A percentile compares a stretch with the other conserved stretches of the same genome.
These are phyloP conservation scores for Candida neerlandica DNA, from an alignment of 1,139 yeast genomes.

Conservation along the genomic window DNA sequence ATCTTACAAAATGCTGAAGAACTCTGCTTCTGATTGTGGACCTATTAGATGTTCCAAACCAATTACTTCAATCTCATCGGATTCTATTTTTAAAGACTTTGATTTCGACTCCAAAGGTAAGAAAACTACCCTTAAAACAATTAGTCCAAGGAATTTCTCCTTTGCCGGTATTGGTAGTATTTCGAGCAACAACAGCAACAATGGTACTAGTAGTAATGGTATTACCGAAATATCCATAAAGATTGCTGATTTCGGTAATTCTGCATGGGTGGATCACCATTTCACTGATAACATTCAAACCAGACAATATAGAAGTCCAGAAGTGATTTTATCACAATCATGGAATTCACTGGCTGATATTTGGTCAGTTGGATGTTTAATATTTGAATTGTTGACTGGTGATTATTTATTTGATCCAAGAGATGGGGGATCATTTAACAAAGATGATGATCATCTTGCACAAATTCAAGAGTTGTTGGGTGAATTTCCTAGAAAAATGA, in stretches of 20 bases:
- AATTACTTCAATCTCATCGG: slow-evolving; percentile 24
- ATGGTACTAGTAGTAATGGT: neutral
- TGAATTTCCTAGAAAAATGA: slow-evolving; percentile 51
- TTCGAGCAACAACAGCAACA: neutral
- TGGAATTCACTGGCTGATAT: slow-evolving; percentile 86
- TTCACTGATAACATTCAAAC: slow-evolving; percentile 87
- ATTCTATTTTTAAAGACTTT: slow-evolving; percentile 23
- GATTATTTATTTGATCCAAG: slow-evolving; percentile 86
- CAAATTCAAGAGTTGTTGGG: slow-evolving; percentile 74
- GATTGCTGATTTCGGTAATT: slow-evolving; percentile 86
- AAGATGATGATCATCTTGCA: slow-evolving; percentile 86
- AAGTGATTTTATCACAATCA: slow-evolving; percentile 63
- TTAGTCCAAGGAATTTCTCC: slow-evolving; percentile 11
- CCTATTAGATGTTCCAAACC: slow-evolving; percentile 38
- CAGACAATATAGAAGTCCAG: slow-evolving; percentile 84
- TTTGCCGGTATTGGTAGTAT: slow-evolving; percentile 3
- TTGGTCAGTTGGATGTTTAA: slow-evolving; percentile 83
- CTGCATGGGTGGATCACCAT: slow-evolving; percentile 73
- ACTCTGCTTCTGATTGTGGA: slow-evolving; percentile 21
- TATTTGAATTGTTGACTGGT: slow-evolving; percentile 81
- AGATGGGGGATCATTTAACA: slow-evolving; percentile 59
- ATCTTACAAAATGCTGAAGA: slow-evolving; percentile 26
- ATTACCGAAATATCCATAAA: slow-evolving; percentile 34
- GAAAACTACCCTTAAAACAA: slow-evolving; percentile 12
- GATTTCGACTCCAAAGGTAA: slow-evolving; percentile 13